phyloP scores from a whole-genome alignment of 768 basidiomycete genomes.

The Tricholoma furcatifolium region DNA sequence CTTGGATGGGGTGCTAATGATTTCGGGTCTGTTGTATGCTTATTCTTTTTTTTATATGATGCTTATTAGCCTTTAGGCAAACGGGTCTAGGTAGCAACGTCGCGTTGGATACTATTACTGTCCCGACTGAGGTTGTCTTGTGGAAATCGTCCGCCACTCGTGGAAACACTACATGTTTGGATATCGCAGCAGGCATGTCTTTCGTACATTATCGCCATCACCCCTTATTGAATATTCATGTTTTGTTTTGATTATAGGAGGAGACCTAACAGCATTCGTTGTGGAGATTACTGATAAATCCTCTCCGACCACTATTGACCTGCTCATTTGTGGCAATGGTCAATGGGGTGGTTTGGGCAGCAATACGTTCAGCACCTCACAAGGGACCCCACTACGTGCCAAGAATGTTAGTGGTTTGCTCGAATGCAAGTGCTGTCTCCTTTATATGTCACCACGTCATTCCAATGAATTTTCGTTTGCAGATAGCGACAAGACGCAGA shows the following conservation, averaged over 20 bases:
- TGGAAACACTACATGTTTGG: constrained; percentile 57
- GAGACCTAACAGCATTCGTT: constrained; percentile 75
- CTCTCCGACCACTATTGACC: constrained; percentile 31
- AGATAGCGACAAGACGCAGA: constrained; percentile 65
- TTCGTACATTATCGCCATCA: not conserved
- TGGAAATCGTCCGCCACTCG: constrained; percentile 53
- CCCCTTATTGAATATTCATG: not conserved
- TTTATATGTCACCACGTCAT: not conserved
- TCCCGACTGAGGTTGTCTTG: constrained; percentile 84
- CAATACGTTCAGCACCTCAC: constrained; percentile 64
- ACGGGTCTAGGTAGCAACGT: constrained; percentile 72
- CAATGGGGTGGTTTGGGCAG: constrained; percentile 80
- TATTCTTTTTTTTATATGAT: not conserved
- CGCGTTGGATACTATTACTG: constrained; percentile 64
- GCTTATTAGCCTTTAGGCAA: constrained; percentile 48
- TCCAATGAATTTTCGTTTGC: constrained; percentile 11
- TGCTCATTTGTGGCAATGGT: constrained; percentile 82
- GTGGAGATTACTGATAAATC: constrained; percentile 47
- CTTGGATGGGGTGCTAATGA: constrained; percentile 92
- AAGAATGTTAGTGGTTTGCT: constrained; percentile 79
- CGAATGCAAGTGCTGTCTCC: constrained; percentile 66
- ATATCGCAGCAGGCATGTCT: constrained; percentile 60
- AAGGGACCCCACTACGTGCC: constrained; percentile 67
- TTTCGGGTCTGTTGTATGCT: constrained; percentile 53
- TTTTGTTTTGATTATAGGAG: constrained; percentile 41